Conservation (phyloP, 2,329 filamentous ascomycete species). For the Talaromyces sp. region DNA sequence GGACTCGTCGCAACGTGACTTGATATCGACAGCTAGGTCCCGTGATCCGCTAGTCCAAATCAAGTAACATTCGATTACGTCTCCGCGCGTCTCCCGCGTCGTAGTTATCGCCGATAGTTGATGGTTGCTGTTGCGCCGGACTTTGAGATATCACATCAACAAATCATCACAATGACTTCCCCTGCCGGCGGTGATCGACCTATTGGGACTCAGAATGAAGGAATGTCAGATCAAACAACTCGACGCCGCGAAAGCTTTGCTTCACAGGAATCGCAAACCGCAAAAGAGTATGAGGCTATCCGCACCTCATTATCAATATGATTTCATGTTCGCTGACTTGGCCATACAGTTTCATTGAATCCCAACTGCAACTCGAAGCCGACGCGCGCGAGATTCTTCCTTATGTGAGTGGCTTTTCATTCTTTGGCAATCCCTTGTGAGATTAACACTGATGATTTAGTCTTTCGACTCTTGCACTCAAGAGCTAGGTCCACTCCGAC, state of each 20-base stretch:
- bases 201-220: conserved; percentile 15
- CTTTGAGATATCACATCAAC: background rate
- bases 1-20: background rate
- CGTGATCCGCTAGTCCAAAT: background rate
- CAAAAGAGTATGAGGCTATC: conserved; percentile 56
- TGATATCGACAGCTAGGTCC: background rate
- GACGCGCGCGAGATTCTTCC: conserved; percentile 93
- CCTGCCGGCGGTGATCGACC: conserved; percentile 16
- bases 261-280: conserved; percentile 66
- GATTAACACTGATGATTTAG: conserved; percentile 42
- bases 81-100: conserved; percentile 10
- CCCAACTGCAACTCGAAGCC: conserved; percentile 84
- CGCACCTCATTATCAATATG: background rate
- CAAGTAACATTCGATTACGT: background rate
- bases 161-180: conserved; percentile 22
- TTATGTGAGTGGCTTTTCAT: conserved; percentile 59
- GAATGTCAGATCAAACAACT: conserved; percentile 12
- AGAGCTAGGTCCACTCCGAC: conserved; percentile 79
- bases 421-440: background rate
- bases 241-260: conserved; percentile 37
- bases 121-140: background rate
- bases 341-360: conserved; percentile 71
- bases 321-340: conserved; percentile 19
- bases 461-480: conserved; percentile 93
- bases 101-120: background rate